Evolutionary conservation across 108 stramenopile species (phyloP).

Genomic region (Schizochytrium sp.): DNA sequence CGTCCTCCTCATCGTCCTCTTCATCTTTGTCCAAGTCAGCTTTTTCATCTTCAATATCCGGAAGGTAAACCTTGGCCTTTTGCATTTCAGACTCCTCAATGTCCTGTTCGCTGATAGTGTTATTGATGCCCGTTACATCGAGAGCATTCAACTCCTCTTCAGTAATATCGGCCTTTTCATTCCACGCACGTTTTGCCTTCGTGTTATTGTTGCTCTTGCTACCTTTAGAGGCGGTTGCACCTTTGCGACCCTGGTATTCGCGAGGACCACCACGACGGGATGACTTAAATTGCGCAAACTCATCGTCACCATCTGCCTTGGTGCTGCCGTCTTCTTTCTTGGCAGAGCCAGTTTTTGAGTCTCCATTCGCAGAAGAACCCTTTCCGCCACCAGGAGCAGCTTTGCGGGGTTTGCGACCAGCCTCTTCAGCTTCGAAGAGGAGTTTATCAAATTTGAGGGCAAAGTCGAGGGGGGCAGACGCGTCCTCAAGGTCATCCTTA

Average conservation of each 20-base stretch:
- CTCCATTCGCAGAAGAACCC: too few species aligned
- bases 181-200: conserved; percentile 70
- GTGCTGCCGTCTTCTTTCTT: neutral
- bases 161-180: conserved; percentile 64
- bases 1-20: conserved; percentile 70
- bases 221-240: neutral
- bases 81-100: conserved; percentile 59
- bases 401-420: neutral
- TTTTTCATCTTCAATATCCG: conserved; percentile 84
- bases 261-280: conserved; percentile 4
- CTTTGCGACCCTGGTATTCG: conserved; percentile 40
- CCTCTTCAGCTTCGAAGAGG: neutral
- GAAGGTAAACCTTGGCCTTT: conserved; percentile 87
- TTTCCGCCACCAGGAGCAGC: neutral
- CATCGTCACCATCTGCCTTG: neutral
- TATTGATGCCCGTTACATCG: conserved; percentile 66
- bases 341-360: neutral
- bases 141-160: conserved; percentile 67
- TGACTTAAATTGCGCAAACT: neutral
- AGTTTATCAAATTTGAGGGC: conserved; percentile 1
- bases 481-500: neutral
- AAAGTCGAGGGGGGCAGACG: conserved; percentile 6
- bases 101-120: conserved; percentile 7
- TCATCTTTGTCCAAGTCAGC: conserved; percentile 69
- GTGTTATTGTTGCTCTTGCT: conserved; percentile 63